phyloP scores from a whole-genome alignment of 495 filamentous ascomycete species.

The Annulohypoxylon nitens region DNA sequence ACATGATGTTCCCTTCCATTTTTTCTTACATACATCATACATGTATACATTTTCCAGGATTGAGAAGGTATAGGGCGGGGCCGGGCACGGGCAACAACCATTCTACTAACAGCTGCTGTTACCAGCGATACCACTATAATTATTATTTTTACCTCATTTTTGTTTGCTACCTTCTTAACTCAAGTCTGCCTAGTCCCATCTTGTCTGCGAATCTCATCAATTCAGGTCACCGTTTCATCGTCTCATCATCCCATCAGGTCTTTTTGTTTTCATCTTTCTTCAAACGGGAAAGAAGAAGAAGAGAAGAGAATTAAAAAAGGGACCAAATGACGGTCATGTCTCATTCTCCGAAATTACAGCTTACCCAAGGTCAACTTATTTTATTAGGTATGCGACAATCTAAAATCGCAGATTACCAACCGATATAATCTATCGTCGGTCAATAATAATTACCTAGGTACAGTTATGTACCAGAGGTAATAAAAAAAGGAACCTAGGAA shows the following conservation, averaged over 20 bases:
- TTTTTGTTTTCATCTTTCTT: neutral
- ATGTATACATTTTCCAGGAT: slow-evolving; percentile 11
- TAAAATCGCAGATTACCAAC: slow-evolving; percentile 46
- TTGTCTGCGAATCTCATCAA: slow-evolving; percentile 8
- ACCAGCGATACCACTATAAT: slow-evolving; percentile 7
- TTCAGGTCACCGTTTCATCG: neutral
- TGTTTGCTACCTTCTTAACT: slow-evolving; percentile 36
- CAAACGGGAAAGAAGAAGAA: slow-evolving; percentile 26
- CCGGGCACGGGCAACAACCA: slow-evolving; percentile 24
- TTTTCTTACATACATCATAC: slow-evolving; percentile 12
- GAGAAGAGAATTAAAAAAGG: too few relatives aligned
- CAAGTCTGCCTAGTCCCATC: slow-evolving; percentile 11
- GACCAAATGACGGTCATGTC: slow-evolving; percentile 24
- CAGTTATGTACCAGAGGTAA: neutral
- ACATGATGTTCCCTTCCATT: slow-evolving; percentile 1
- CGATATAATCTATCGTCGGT: slow-evolving; percentile 43
- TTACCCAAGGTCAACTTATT: slow-evolving; percentile 42
- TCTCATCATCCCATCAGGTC: neutral
- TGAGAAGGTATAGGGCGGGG: slow-evolving; percentile 24
- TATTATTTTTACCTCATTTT: slow-evolving; percentile 4
- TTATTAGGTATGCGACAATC: slow-evolving; percentile 41
- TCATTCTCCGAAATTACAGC: slow-evolving; percentile 47
- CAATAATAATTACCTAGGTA: slow-evolving; percentile 22
- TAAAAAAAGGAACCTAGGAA: slow-evolving; percentile 10
- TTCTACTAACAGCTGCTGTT: slow-evolving; percentile 1